A percentile compares a stretch with the other conserved stretches of the same genome.
phyloP scores from a whole-genome alignment of 1,284 basidiomycete species.

The Retiboletus fuscus region DNA sequence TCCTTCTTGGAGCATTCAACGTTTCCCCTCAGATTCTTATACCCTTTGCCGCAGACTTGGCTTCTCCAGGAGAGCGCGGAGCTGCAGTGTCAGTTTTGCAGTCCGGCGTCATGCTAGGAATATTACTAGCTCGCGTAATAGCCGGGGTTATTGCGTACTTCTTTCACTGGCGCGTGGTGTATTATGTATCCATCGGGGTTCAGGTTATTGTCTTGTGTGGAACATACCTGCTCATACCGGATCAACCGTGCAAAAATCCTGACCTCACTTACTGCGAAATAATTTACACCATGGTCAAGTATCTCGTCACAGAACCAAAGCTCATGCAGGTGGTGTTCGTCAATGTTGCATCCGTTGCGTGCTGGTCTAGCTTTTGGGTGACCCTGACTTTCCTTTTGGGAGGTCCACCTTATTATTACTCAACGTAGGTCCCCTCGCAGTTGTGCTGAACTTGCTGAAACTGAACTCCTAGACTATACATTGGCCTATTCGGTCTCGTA shows the following conservation, averaged over 20 bases:
- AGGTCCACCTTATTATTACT: no score
- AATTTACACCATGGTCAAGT: conserved; percentile 72
- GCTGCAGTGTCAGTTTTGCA: conserved; percentile 73
- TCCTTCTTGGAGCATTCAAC: conserved; percentile 66
- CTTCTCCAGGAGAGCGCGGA: conserved; percentile 68
- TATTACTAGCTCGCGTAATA: conserved; percentile 74
- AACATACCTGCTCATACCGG: conserved; percentile 70
- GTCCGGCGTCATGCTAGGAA: conserved; percentile 74
- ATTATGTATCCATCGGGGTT: conserved; percentile 71
- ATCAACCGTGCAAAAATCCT: conserved; percentile 74
- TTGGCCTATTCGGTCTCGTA: conserved; percentile 73
- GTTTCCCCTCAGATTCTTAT: conserved; percentile 70
- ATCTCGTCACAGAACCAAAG: conserved; percentile 73
- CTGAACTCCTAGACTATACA: conserved; percentile 59
- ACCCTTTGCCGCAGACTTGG: no score
- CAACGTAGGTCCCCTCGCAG: no score
- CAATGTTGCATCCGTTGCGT: conserved; percentile 66
- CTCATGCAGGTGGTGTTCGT: conserved; percentile 73
- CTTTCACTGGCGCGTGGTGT: conserved; percentile 70
- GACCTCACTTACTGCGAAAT: conserved; percentile 69
- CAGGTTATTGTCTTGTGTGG: conserved; percentile 63
- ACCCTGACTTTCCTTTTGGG: no score
- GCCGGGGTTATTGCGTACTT: conserved; percentile 74
- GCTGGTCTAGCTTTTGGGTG: conserved; percentile 55
- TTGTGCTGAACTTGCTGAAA: conserved; percentile 14